Evolutionary conservation across 495 filamentous ascomycete species (phyloP).

Genomic region (Friedmanniomyces simplex): DNA sequence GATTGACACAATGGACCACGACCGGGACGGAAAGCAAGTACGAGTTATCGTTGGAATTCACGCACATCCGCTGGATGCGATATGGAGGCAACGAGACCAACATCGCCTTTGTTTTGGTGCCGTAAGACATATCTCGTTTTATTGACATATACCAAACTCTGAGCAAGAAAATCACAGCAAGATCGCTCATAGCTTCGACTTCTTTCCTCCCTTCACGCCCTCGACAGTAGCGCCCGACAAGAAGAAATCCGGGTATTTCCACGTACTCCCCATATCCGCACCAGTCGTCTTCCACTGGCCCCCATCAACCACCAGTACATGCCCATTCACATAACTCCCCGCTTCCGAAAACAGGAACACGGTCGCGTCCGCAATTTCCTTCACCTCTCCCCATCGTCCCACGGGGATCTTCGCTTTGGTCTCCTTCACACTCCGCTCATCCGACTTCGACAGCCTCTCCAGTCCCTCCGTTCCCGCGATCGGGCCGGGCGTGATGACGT

Average conservation of each 20-base stretch:
- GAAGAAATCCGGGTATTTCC: conserved; percentile 55
- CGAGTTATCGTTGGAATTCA: too few species aligned
- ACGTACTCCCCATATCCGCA: conserved; percentile 24
- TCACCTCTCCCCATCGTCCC: conserved; percentile 65
- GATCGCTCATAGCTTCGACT: conserved; percentile 47
- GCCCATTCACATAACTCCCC: conserved; percentile 74
- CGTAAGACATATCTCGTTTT: too few species aligned
- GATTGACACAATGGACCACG: too few species aligned
- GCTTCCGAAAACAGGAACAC: conserved; percentile 76
- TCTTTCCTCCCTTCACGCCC: conserved; percentile 52
- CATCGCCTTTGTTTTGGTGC: too few species aligned
- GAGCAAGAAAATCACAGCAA: background rate
- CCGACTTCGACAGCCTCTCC: conserved; percentile 30
- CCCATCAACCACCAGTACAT: conserved; percentile 66
- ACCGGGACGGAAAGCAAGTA: too few species aligned
- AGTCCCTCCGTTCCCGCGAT: conserved; percentile 56
- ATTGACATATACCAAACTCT: too few species aligned
- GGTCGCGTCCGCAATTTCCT: conserved; percentile 87
- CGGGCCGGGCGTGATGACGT: conserved; percentile 74
- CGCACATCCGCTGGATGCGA: too few species aligned
- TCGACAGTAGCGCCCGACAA: conserved; percentile 43
- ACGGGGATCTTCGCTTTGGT: conserved; percentile 44
- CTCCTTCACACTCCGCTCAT: conserved; percentile 29
- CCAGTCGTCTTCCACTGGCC: conserved; percentile 54
- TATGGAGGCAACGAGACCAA: too few species aligned